Conservation (phyloP, 495 filamentous ascomycete species). For the Poronia punctata region DNA sequence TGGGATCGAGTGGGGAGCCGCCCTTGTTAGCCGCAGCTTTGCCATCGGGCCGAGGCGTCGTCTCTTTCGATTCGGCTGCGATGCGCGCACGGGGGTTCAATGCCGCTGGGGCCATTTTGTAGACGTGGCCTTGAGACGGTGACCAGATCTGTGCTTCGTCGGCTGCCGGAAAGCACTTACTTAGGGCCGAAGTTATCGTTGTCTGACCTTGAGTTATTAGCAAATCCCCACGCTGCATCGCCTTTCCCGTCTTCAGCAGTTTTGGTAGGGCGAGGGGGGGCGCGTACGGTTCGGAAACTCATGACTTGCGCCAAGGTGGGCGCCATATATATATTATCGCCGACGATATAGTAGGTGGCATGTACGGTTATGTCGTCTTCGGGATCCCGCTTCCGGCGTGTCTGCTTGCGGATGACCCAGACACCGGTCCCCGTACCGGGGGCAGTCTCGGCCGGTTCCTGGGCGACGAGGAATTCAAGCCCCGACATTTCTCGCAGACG, state of each 20-base stretch:
- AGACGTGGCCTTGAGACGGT: conserved; percentile 66
- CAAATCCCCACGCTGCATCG: no score
- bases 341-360: conserved; percentile 75
- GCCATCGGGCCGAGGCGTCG: conserved; percentile 53
- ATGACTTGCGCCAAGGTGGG: conserved; percentile 73
- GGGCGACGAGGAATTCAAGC: conserved; percentile 72
- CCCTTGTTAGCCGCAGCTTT: conserved; percentile 22
- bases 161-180: conserved; percentile 50
- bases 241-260: not conserved
- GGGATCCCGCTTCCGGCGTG: conserved; percentile 52
- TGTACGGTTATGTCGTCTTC: conserved; percentile 64
- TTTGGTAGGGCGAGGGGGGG: not conserved
- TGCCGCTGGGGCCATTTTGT: conserved; percentile 38
- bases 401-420: conserved; percentile 92
- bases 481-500: conserved; percentile 73
- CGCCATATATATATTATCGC: conserved; percentile 84
- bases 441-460: conserved; percentile 62
- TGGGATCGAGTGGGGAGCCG: conserved; percentile 1
- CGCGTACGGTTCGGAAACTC: conserved; percentile 61
- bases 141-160: conserved; percentile 63
- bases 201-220: conserved; percentile 22
- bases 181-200: conserved; percentile 59
- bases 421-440: conserved; percentile 61
- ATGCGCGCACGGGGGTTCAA: conserved; percentile 24
- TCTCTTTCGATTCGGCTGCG: conserved; percentile 42